phyloP scores from a whole-genome alignment of 2,329 filamentous ascomycete genomes.

The Sporothrix sp. region DNA sequence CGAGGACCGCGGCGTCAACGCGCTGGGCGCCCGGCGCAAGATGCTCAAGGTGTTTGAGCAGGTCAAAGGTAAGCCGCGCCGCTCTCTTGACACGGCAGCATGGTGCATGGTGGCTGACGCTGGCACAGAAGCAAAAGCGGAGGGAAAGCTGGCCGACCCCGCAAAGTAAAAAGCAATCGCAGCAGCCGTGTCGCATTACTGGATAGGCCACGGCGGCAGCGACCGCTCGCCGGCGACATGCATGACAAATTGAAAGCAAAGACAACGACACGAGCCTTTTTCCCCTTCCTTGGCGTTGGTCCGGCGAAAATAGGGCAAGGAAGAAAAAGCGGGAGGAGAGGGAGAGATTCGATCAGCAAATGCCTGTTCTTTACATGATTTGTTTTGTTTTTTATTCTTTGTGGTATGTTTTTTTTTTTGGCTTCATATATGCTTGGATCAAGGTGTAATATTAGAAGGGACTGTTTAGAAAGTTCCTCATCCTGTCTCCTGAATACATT shows the following conservation, averaged over 20 bases:
- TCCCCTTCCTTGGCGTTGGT: no score
- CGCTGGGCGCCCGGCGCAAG: constrained; percentile 87
- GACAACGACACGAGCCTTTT: no score
- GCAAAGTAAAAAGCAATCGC: background rate
- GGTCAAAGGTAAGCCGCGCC: constrained; percentile 66
- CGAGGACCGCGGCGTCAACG: constrained; percentile 88
- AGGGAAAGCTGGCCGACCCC: constrained; percentile 52
- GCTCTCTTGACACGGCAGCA: no score
- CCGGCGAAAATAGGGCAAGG: constrained; percentile 1
- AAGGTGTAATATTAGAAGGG: no score
- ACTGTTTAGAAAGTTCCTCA: no score
- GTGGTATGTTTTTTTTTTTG: background rate
- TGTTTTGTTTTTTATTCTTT: background rate
- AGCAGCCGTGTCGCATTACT: background rate
- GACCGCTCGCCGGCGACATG: background rate
- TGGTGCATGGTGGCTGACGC: no score
- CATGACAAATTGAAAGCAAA: no score
- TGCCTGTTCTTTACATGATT: background rate
- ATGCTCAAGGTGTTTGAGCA: constrained; percentile 99
- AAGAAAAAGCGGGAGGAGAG: background rate
- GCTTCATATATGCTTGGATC: no score
- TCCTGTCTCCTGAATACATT: no score
- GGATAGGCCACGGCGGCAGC: no score
- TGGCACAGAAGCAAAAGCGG: constrained; percentile 55
- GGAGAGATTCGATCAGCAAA: background rate